Conservation (phyloP, 495 filamentous ascomycete genomes). For the Lasiosphaeria ovina region DNA sequence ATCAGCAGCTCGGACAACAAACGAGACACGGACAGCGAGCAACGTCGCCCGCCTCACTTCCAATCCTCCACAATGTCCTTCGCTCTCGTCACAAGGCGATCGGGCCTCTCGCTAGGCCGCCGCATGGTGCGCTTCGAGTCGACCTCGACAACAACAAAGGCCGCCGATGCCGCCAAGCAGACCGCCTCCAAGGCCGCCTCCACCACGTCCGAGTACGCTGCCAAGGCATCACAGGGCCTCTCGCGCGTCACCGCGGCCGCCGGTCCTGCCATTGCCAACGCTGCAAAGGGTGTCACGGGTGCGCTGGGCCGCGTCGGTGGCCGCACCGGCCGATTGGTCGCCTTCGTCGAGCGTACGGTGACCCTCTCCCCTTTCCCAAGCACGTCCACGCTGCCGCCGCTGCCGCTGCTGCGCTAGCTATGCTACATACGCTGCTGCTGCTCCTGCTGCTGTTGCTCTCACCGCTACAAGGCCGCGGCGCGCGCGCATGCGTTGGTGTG, state of each 20-base stretch:
- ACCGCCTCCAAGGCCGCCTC: constrained; percentile 63
- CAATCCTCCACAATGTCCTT: constrained; percentile 27
- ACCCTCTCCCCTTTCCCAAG: neutral
- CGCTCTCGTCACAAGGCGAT: constrained; percentile 31
- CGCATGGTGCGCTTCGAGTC: constrained; percentile 50
- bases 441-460: neutral
- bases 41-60: neutral
- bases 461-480: neutral
- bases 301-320: constrained; percentile 78
- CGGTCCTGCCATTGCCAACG: constrained; percentile 70
- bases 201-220: constrained; percentile 59
- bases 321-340: constrained; percentile 74
- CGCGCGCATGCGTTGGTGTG: neutral
- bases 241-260: constrained; percentile 78
- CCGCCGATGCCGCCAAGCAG: constrained; percentile 57
- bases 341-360: constrained; percentile 81
- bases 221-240: constrained; percentile 82
- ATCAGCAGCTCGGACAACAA: no score
- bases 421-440: neutral
- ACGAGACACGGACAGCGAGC: neutral
- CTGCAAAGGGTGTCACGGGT: constrained; percentile 60
- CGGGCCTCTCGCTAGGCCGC: constrained; percentile 41
- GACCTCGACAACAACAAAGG: constrained; percentile 50
- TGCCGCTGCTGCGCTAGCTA: neutral
- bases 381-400: neutral